Evolutionary conservation across 768 basidiomycete genomes (phyloP).

Genomic region (Trametes meyenii): DNA sequence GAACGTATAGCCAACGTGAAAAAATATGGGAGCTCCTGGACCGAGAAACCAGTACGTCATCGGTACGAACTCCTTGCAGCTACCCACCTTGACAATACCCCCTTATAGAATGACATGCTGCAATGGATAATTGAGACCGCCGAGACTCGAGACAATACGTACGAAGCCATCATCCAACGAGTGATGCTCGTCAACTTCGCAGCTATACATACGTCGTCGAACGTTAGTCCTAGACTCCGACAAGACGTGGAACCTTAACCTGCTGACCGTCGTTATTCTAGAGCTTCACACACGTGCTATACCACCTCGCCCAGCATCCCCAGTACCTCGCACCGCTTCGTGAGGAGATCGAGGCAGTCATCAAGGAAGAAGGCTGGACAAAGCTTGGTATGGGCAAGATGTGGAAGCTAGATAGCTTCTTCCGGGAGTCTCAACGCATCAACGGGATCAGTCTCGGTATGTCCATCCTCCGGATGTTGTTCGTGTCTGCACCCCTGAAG

Average conservation of each 20-base stretch:
- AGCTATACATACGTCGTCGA: constrained; percentile 25
- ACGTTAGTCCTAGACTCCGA: constrained; percentile 7
- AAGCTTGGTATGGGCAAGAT: constrained; percentile 43
- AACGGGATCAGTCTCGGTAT: neutral
- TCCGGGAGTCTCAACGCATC: constrained; percentile 43
- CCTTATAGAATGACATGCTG: constrained; percentile 36
- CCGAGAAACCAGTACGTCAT: constrained; percentile 37
- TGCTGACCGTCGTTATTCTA: neutral
- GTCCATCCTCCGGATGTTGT: neutral
- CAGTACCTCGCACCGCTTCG: constrained; percentile 41
- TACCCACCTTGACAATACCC: neutral
- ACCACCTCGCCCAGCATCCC: constrained; percentile 40
- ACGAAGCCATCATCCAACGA: constrained; percentile 27
- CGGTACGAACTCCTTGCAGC: neutral
- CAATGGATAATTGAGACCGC: constrained; percentile 37
- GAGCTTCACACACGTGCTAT: constrained; percentile 40
- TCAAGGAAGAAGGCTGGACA: constrained; percentile 35
- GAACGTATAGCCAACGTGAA: constrained; percentile 30
- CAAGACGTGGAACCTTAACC: constrained; percentile 14
- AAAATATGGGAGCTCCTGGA: constrained; percentile 33
- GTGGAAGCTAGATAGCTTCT: constrained; percentile 48
- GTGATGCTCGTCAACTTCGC: constrained; percentile 35
- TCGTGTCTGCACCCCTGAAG: neutral
- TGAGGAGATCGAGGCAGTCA: constrained; percentile 45
- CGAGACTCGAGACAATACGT: constrained; percentile 7